Evolutionary conservation across 768 basidiomycete genomes (phyloP).

Genomic region (Rhizopogon salebrosus): DNA sequence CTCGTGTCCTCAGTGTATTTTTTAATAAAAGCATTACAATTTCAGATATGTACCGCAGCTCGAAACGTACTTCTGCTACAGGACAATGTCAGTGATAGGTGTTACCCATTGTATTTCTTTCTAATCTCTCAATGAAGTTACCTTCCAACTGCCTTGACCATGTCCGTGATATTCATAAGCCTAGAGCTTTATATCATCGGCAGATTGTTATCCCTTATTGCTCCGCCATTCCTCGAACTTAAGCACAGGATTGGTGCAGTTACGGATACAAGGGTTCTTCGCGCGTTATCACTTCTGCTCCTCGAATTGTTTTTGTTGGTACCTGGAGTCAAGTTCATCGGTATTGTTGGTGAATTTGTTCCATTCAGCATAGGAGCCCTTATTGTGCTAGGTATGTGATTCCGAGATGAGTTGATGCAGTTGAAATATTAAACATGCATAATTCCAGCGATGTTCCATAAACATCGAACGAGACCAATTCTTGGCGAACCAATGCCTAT

Average conservation of each 20-base stretch:
- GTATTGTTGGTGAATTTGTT: constrained; percentile 34
- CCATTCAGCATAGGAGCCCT: constrained; percentile 38
- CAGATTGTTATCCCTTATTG: constrained; percentile 27
- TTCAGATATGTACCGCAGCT: constrained; percentile 17
- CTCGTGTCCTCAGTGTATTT: not conserved
- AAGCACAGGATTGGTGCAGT: constrained; percentile 15
- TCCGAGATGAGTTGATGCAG: not conserved
- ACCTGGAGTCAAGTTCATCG: constrained; percentile 29
- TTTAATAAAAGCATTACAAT: not conserved
- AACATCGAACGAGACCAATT: not conserved
- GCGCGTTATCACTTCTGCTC: constrained; percentile 35
- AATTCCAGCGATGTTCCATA: constrained; percentile 7
- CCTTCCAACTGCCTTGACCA: constrained; percentile 32
- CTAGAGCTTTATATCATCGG: constrained; percentile 34
- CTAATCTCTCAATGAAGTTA: constrained; percentile 25
- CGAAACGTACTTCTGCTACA: constrained; percentile 26
- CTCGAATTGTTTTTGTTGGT: constrained; percentile 38
- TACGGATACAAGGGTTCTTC: constrained; percentile 26
- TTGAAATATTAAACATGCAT: not conserved
- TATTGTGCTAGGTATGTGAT: constrained; percentile 34
- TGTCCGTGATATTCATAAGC: constrained; percentile 28
- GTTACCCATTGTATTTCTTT: not conserved
- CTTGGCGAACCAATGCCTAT: not conserved
- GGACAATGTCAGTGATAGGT: constrained; percentile 1
- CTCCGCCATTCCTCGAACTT: constrained; percentile 15